These are phyloP conservation scores for Claviceps digitariae DNA, from an alignment of 2,329 filamentous ascomycete genomes.

Conservation along the genomic window DNA sequence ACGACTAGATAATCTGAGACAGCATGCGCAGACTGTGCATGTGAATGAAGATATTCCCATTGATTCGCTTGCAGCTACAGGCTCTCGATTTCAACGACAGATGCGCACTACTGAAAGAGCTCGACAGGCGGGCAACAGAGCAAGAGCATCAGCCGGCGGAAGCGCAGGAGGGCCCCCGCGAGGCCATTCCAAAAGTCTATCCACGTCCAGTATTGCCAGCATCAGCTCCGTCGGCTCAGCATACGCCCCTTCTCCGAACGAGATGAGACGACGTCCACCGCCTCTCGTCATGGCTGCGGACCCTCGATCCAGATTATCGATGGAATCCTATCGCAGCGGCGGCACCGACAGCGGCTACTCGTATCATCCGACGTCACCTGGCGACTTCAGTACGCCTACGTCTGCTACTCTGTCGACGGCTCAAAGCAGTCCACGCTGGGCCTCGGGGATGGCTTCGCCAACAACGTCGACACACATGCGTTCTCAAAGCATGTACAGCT, in stretches of 20 bases:
- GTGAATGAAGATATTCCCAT: conserved; percentile 93
- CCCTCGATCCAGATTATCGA: conserved; percentile 48
- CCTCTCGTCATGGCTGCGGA: conserved; percentile 74
- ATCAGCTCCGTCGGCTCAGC: conserved; percentile 53
- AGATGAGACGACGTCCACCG: conserved; percentile 59
- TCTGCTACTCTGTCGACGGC: conserved; percentile 70
- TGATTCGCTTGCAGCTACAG: conserved; percentile 84
- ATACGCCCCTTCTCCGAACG: conserved; percentile 46
- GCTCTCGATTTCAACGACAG: conserved; percentile 83
- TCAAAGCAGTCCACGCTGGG: conserved; percentile 64
- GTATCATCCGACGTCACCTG: conserved; percentile 54
- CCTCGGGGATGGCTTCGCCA: conserved; percentile 57
- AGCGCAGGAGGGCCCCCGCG: conserved; percentile 57
- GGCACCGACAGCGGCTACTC: conserved; percentile 49
- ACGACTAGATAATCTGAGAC: conserved; percentile 82
- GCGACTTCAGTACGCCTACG: conserved; percentile 68
- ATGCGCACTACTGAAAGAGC: conserved; percentile 70
- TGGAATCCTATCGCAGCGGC: conserved; percentile 55
- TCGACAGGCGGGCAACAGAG: conserved; percentile 56
- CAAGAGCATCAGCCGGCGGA: conserved; percentile 63
- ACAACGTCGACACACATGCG: conserved; percentile 55
- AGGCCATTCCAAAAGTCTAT: conserved; percentile 75
- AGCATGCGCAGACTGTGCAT: conserved; percentile 95
- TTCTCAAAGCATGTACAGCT: conserved; percentile 56
- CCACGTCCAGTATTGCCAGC: conserved; percentile 74